Evolutionary conservation across 2,329 filamentous ascomycete species (phyloP).

Genomic region (Talaromyces islandicus): DNA sequence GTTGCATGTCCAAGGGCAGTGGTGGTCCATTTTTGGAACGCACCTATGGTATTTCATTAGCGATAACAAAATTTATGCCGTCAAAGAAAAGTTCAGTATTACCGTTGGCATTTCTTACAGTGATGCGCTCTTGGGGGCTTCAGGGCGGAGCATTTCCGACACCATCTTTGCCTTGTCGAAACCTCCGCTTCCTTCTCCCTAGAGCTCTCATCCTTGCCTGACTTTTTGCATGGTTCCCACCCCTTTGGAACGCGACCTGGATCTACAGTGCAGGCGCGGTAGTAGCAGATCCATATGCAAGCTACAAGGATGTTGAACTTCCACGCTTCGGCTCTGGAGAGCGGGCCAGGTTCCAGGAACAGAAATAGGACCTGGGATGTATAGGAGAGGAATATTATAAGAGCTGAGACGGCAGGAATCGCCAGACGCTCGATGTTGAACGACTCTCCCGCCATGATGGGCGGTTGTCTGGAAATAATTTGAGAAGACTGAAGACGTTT

Average conservation of each 20-base stretch:
- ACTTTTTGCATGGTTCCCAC: conserved; percentile 24
- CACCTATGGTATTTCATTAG: conserved; percentile 37
- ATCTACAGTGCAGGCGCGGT: conserved; percentile 53
- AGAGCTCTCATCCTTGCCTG: conserved; percentile 14
- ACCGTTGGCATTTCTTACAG: conserved; percentile 59
- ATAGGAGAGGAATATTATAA: conserved; percentile 57
- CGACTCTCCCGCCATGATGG: conserved; percentile 11
- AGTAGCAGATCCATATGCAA: conserved; percentile 55
- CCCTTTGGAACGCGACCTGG: conserved; percentile 49
- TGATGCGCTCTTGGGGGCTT: conserved; percentile 62
- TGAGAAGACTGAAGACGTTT: background rate
- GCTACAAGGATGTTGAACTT: conserved; percentile 50
- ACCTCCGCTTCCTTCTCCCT: conserved; percentile 13
- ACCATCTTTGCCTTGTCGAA: conserved; percentile 46
- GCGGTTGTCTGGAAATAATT: background rate
- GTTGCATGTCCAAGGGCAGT: conserved; percentile 62
- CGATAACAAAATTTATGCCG: background rate
- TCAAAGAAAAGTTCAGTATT: background rate
- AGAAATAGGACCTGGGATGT: conserved; percentile 55
- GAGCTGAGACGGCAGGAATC: conserved; percentile 46
- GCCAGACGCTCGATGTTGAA: conserved; percentile 32
- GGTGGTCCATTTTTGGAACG: conserved; percentile 61
- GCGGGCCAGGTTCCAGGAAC: conserved; percentile 48
- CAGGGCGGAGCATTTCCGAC: conserved; percentile 54
- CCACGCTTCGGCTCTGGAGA: conserved; percentile 45